A percentile compares a stretch with the other conserved stretches of the same genome.
phyloP scores from a whole-genome alignment of 495 filamentous ascomycete species.

The Sordaria brevicollis region DNA sequence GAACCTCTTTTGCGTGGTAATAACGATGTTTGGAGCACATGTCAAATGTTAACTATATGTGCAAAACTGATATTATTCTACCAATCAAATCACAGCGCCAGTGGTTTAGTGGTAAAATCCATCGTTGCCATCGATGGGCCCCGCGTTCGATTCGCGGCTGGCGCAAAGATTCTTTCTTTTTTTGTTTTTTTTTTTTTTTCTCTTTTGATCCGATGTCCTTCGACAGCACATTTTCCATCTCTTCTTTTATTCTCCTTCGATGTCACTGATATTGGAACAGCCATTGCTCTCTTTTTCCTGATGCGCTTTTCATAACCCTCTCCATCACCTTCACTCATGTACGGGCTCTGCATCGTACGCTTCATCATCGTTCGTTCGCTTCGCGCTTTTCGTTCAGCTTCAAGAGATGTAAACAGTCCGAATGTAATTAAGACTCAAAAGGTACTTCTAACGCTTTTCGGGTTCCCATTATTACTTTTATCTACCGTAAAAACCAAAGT shows the following conservation, averaged over 20 bases:
- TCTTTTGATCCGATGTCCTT: too few species aligned
- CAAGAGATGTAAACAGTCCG: not conserved
- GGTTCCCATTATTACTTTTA: not conserved
- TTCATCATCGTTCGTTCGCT: not conserved
- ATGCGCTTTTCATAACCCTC: too few species aligned
- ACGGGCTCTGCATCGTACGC: not conserved
- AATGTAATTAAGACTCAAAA: not conserved
- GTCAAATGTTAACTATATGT: too few species aligned
- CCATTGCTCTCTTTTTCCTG: too few species aligned
- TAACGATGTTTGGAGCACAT: too few species aligned
- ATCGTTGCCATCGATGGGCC: constrained; percentile 45
- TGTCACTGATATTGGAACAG: too few species aligned
- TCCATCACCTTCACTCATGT: not conserved
- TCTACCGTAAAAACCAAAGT: not conserved
- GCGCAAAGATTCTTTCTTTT: constrained; percentile 12
- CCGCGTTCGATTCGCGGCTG: constrained; percentile 42
- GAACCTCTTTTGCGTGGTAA: not conserved
- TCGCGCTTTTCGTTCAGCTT: not conserved
- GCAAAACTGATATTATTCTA: not conserved
- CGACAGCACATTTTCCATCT: not conserved
- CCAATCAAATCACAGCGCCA: constrained; percentile 3
- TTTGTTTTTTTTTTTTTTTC: not conserved
- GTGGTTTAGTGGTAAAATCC: constrained; percentile 46
- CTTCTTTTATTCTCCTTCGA: not conserved
- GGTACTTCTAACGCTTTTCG: not conserved